Conservation (phyloP, 208 protist species). For the Leishmania braziliensis region DNA sequence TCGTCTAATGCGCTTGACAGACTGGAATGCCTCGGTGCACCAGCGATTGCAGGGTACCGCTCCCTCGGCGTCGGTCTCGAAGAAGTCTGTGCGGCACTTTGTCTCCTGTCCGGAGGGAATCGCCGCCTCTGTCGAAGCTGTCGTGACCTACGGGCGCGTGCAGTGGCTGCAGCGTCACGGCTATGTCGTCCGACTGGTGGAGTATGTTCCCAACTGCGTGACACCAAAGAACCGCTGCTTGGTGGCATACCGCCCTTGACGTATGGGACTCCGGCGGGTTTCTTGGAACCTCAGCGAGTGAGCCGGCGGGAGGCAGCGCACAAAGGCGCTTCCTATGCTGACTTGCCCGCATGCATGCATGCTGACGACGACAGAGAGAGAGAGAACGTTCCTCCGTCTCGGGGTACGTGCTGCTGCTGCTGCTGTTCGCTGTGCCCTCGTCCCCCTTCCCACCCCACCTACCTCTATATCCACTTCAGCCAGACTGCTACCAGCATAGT, state of each 20-base stretch:
- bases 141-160: conserved; percentile 72
- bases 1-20: conserved; percentile 55
- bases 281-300: neutral
- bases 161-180: conserved; percentile 52
- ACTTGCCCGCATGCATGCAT: neutral
- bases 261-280: neutral
- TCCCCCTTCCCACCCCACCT: neutral
- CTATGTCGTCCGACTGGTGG: conserved; percentile 47
- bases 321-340: neutral
- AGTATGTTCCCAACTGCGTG: conserved; percentile 72
- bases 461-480: neutral
- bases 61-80: conserved; percentile 17
- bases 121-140: conserved; percentile 52
- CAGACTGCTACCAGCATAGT: neutral
- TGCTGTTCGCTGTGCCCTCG: neutral
- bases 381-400: neutral
- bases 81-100: conserved; percentile 41
- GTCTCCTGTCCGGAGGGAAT: conserved; percentile 51
- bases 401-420: neutral
- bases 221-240: conserved; percentile 78
- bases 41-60: conserved; percentile 24
- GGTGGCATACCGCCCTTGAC: conserved; percentile 43
- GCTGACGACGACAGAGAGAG: neutral
- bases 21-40: conserved; percentile 71
- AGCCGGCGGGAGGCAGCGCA: neutral